Percentiles rank a stretch among this genome's conserved stretches.
Evolutionary conservation across 2,329 filamentous ascomycete genomes (phyloP).

Genomic region (Exophiala phaeomuriformis): DNA sequence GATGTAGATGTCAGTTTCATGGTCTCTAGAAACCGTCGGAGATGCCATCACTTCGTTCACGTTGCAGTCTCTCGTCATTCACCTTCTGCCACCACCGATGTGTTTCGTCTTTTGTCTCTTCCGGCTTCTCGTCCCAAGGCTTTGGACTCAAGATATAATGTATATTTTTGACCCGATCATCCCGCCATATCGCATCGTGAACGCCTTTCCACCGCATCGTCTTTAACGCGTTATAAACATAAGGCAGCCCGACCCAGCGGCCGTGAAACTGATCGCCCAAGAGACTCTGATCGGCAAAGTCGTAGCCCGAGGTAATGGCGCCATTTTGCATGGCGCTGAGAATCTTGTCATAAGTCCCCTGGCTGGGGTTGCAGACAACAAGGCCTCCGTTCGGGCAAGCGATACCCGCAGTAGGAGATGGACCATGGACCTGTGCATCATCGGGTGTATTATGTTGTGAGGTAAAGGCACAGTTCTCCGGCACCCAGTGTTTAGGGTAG

Average conservation of each 20-base stretch:
- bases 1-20: not conserved
- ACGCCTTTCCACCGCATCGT: slow-evolving; percentile 46
- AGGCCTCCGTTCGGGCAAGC: slow-evolving; percentile 55
- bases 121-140: slow-evolving; percentile 52
- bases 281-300: slow-evolving; percentile 55
- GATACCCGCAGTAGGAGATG: slow-evolving; percentile 45
- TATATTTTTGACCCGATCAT: slow-evolving; percentile 55
- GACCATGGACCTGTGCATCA: slow-evolving; percentile 46
- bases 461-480: slow-evolving; percentile 56
- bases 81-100: slow-evolving; percentile 53
- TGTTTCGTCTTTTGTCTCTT: slow-evolving; percentile 37
- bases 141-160: slow-evolving; percentile 57
- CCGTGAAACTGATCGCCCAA: slow-evolving; percentile 52
- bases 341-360: slow-evolving; percentile 44
- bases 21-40: slow-evolving; percentile 44
- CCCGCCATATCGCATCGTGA: slow-evolving; percentile 50
- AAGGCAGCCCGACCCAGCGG: slow-evolving; percentile 53
- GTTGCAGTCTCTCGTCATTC: slow-evolving; percentile 43
- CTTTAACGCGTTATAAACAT: slow-evolving; percentile 56
- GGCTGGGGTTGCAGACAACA: slow-evolving; percentile 54
- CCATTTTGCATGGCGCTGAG: slow-evolving; percentile 39
- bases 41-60: slow-evolving; percentile 44
- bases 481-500: slow-evolving; percentile 63
- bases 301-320: slow-evolving; percentile 41
- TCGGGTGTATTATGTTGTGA: slow-evolving; percentile 48